Base-by-base conservation (phyloP, 805 yeast genomes). In the Scheffersomyces ergatensis region DNA sequence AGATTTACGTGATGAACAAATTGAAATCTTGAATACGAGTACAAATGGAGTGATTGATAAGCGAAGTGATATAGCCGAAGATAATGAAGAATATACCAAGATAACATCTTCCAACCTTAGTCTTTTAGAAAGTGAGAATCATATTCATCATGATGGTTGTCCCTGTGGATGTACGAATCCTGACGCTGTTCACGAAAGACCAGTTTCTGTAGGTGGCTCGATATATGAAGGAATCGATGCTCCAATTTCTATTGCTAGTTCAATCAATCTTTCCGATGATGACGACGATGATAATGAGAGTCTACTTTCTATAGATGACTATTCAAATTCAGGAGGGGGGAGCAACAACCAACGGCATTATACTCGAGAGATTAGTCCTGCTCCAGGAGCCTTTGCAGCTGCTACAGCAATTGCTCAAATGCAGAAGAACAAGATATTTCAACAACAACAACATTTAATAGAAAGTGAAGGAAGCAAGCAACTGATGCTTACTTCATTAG, bases 351-450 rank as follows among this genome's bases (percentile, higher is more conserved):
- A 26, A 29, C 30, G 30, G 15, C 19, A 33, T 5, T 36, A 39
- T 11, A 43, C 43, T 31, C 37, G 53, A 18, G 87, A 82, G 53
- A 82, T 76, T 41, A 69, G 70, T 30, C 87, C 85, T 43, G 90
- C 92, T 1, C 89, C 89, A 0, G 89, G 89, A 5, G 78, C 87
- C 2, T 65, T 64, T 54, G 82, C 83, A 1, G 89, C 89, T 3
- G 80, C 80, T 2, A 70, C 78, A 32, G 80, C 83, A 1, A 60
- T 79, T 37, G 78, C 79, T 15, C 80, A 83, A 24, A 78, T 83
- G 68, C 77, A 63, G 38, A 59, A 55, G 36, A 54, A 49, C 43
- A 53, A 50, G 25, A 42, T 38, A 13, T 42, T 41, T 26, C 47
- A 46, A 36, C 44, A 42, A 14, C 56, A 56, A 29, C 54, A 55